Evolutionary conservation across 108 stramenopile genomes (phyloP), one percentile per base, ranked within the genome.

Genomic region (Fistulifera pelliculosa): DNA sequence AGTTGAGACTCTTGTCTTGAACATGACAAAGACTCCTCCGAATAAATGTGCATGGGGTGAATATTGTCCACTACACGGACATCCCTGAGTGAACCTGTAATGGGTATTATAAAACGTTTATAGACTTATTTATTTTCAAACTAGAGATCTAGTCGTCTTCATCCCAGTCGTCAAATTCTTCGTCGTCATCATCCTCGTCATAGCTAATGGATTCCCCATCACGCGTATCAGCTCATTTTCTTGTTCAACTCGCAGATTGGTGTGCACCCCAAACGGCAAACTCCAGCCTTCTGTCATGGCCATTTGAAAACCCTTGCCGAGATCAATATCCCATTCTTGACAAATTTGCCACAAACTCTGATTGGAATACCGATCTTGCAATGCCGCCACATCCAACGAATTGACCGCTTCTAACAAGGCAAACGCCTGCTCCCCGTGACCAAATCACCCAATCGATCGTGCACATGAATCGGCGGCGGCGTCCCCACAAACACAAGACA

Each of bases 401-500:
- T 84, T 75, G 62, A 93, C 71, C 25, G 91, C 91, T 54, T 93
- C 91, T 23, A 87, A 62, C 13, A 93, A 65, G 17, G 87, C 82
- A 78, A 87, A 93, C 10, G 87, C 87, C 49, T 87, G 85, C 49
- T 93, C 87, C 87, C 91, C n/a, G 83, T 93, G 4, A 85, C 87
- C 72, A 93, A 62, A 55, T 88, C 86, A 11, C 91, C 91, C 26
- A 93, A 56, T 31, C 75, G 69, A 4, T 31, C 58, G 42, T 66
- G 28, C 3, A 73, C 58, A 41, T 82, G 71, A 48, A 93, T 89
- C 22, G 91, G 91, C 1, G 79, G 71, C 17, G 80, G 73, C 0
- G 75, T 84, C 1, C 83, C 91, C 91, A 93, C 53, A 70, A 69
- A 35, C 80, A 74, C 25, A 93, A 28, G 5, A 93, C 85, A 64